Percentiles rank a stretch among this genome's conserved stretches.
phyloP scores from a whole-genome alignment of 1,139 yeast genomes.

The Arxiozyma heterogenica region DNA sequence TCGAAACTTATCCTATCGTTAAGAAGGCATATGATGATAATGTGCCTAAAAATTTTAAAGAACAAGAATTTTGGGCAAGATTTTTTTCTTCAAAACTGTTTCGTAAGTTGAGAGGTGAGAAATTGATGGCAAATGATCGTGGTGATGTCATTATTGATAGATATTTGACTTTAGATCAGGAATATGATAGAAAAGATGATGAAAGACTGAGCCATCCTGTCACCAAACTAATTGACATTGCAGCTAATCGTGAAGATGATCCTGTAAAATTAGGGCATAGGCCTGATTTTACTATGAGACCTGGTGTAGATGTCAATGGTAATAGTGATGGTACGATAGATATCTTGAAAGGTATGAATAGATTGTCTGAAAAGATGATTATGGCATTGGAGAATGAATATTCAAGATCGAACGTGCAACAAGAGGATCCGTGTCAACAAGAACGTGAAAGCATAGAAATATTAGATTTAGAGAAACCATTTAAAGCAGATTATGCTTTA shows the following conservation, averaged over 20 bases:
- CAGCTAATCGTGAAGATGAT: constrained; percentile 75
- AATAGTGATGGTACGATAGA: constrained; percentile 40
- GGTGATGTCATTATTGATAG: constrained; percentile 82
- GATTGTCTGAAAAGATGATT: constrained; percentile 75
- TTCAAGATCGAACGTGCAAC: constrained; percentile 30
- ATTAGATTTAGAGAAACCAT: constrained; percentile 37
- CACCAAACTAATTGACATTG: constrained; percentile 58
- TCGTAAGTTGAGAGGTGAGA: constrained; percentile 83
- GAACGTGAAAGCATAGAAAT: constrained; percentile 47
- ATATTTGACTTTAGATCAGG: constrained; percentile 58
- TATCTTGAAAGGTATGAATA: constrained; percentile 80
- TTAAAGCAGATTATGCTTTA: constrained; percentile 44
- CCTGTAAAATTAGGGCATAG: constrained; percentile 67
- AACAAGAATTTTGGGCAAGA: constrained; percentile 95
- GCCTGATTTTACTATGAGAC: constrained; percentile 87
- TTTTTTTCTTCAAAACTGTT: constrained; percentile 85
- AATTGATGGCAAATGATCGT: constrained; percentile 61
- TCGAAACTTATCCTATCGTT: constrained; percentile 90
- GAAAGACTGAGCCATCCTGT: constrained; percentile 36
- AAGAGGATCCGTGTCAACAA: constrained; percentile 28
- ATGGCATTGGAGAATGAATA: constrained; percentile 41
- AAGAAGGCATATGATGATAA: constrained; percentile 79
- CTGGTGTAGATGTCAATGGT: constrained; percentile 44
- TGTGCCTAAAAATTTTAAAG: constrained; percentile 73
- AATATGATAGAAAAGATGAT: constrained; percentile 35